These are phyloP conservation scores for Phytophthora cryptogea DNA, from an alignment of 352 stramenopile genomes.

Conservation along the genomic window DNA sequence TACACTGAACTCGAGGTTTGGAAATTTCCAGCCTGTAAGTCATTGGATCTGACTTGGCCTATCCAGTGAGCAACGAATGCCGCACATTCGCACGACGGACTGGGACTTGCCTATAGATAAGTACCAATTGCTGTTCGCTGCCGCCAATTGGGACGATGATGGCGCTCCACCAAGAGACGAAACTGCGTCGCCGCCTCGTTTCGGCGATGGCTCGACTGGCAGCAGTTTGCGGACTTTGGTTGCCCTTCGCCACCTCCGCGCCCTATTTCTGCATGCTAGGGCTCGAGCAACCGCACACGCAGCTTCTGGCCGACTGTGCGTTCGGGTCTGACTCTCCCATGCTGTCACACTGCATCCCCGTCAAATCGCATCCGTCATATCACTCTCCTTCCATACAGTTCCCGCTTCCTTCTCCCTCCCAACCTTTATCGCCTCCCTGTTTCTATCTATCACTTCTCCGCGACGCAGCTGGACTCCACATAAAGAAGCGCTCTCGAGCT, in stretches of 20 bases:
- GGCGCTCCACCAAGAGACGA: neutral
- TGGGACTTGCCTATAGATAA: neutral
- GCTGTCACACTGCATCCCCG: neutral
- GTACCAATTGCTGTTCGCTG: too few relatives aligned
- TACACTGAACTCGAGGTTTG: neutral
- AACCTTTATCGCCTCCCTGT: neutral
- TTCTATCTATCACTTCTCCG: neutral
- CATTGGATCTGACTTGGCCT: neutral
- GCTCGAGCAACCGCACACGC: neutral
- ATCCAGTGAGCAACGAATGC: neutral
- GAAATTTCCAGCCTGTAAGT: neutral
- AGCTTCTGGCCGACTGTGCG: conserved; percentile 13
- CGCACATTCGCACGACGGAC: neutral
- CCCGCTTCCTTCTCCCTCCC: neutral
- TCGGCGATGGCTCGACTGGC: conserved; percentile 1
- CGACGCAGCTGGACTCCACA: neutral
- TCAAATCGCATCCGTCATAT: neutral
- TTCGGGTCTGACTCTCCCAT: conserved; percentile 19
- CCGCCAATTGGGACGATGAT: neutral
- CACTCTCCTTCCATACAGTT: neutral
- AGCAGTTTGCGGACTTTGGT: neutral
- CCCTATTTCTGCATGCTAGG: conserved; percentile 17
- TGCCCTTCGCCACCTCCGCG: conserved; percentile 14
- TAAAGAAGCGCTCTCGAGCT: conserved; percentile 6
- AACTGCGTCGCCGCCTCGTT: neutral